Percentiles rank a stretch among this genome's conserved stretches.
Conservation (phyloP, 2,329 filamentous ascomycete species). For the Botrytis tulipae region DNA sequence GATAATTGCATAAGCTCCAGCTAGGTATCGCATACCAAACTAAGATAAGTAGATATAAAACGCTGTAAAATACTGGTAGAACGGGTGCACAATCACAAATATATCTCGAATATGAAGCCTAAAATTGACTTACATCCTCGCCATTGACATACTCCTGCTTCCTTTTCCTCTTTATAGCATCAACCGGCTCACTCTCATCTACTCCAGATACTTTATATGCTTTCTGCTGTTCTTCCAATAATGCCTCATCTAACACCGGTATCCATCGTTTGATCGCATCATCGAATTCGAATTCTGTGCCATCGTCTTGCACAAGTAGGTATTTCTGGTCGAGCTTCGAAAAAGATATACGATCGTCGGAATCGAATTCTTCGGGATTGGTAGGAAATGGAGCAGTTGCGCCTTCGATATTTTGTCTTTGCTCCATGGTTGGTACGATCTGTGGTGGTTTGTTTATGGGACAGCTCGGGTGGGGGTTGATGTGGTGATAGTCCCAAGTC, state of each 20-base stretch:
- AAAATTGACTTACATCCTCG: constrained; percentile 47
- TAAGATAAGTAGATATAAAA: not conserved
- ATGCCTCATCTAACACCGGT: constrained; percentile 61
- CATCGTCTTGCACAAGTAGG: constrained; percentile 80
- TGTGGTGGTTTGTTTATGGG: constrained; percentile 3
- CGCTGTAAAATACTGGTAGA: not conserved
- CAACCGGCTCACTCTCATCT: constrained; percentile 53
- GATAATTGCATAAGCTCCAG: not conserved
- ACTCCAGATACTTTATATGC: constrained; percentile 60
- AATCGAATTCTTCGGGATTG: constrained; percentile 55
- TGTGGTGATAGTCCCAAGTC: constrained; percentile 16
- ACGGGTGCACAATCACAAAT: not conserved
- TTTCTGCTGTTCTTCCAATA: constrained; percentile 59
- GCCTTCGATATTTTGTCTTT: constrained; percentile 22
- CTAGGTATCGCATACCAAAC: not conserved
- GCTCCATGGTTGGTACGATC: constrained; percentile 29
- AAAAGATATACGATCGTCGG: constrained; percentile 80
- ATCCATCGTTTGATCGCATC: constrained; percentile 71
- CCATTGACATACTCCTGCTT: constrained; percentile 50
- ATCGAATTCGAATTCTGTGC: constrained; percentile 83
- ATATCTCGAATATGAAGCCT: not conserved
- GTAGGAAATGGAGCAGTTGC: constrained; percentile 34
- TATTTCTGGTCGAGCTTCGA: constrained; percentile 80
- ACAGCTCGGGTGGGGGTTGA: constrained; percentile 16
- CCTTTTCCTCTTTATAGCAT: constrained; percentile 49